Evolutionary conservation across 2,329 filamentous ascomycete genomes (phyloP), one percentile per base, ranked within the genome.

Genomic region (Aureobasidium sp.): DNA sequence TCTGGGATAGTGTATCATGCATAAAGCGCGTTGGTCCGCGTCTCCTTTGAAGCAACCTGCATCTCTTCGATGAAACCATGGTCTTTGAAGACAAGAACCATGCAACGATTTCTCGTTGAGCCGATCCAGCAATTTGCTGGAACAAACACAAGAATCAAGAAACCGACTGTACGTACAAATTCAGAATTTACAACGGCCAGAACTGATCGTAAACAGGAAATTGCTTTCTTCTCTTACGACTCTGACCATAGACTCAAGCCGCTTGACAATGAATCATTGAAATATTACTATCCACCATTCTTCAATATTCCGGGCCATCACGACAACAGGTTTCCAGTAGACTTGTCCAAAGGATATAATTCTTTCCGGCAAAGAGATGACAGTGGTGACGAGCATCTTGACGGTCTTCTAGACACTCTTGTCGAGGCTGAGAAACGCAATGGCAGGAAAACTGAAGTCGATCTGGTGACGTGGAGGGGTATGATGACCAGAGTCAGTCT

Each of bases 401-500:
- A 95, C 62, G 88, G 88, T 64, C 78, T 99, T 34, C 79, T 99
- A 26, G 86, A 84, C 64, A 87, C 92, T 0, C 84, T 99, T 50
- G 79, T 86, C 53, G 82, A 83, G 29, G 81, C 90, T 67, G 94
- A 97, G 75, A 80, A 86, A 72, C 80, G 85, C 66, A 84, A 82
- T 0, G 82, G 84, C 2, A 81, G 84, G 69, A 87, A 82, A 70
- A 86, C 87, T 36, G 86, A 92, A 65, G 87, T 88, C 2, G 86
- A 96, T 68, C 73, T 97, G 50, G 82, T 97, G 57, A 97, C 93
- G 1, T 99, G 93, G 93, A 82, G 94, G 70, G 94, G 94, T 41
- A 97, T 97, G 91, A 92, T 99, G 87, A 97, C 94, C 65, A 99
- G 97, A 82, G 91, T 92, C 2, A 39, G 59, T 53, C n/a, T 29